Conservation (phyloP, 2,329 filamentous ascomycete species). For the Aspergillus transmontanensis region DNA sequence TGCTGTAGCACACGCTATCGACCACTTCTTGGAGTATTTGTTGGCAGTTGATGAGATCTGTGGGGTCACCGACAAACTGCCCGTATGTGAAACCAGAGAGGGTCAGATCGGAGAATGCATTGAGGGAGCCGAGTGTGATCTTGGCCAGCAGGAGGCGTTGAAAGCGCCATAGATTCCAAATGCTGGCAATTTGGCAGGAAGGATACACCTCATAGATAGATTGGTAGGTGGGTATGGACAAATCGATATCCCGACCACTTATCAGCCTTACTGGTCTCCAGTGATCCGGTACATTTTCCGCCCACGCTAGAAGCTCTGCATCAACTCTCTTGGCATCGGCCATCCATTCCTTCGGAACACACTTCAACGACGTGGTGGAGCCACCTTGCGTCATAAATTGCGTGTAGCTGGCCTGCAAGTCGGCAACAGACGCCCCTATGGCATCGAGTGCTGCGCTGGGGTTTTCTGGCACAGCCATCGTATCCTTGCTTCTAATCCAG, state of each 20-base stretch:
- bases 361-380: too few species aligned
- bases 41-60: too few species aligned
- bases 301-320: not conserved
- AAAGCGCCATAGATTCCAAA: slow-evolving; percentile 22
- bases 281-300: not conserved
- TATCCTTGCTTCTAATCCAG: not conserved
- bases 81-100: too few species aligned
- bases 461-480: not conserved
- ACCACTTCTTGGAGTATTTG: too few species aligned
- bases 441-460: too few species aligned
- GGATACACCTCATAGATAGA: slow-evolving; percentile 25
- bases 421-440: not conserved
- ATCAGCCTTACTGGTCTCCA: slow-evolving; percentile 13
- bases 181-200: slow-evolving; percentile 22
- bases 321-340: not conserved
- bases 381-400: too few species aligned
- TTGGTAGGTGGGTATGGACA: slow-evolving; percentile 24
- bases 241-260: slow-evolving; percentile 21
- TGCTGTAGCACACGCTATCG: too few species aligned
- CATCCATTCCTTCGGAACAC: too few species aligned
- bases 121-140: not conserved
- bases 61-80: too few species aligned
- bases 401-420: not conserved
- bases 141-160: slow-evolving; percentile 10
- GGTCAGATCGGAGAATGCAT: too few species aligned